phyloP scores from a whole-genome alignment of 2,329 filamentous ascomycete species.

The Colletotrichum kahawae region DNA sequence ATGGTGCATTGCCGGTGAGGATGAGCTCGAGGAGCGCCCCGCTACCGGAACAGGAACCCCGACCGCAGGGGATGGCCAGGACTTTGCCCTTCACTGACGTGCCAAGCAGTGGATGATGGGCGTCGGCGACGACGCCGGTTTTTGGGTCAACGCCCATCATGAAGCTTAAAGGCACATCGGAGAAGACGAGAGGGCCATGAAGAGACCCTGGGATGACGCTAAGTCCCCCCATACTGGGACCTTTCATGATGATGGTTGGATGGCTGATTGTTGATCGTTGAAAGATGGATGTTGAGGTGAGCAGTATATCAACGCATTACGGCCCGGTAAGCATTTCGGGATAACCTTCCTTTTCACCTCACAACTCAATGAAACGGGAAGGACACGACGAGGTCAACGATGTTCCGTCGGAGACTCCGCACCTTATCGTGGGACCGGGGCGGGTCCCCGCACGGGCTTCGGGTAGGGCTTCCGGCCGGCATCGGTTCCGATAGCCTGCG shows the following conservation, averaged over 20 bases:
- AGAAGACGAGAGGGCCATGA: background rate
- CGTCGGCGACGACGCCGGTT: slow-evolving; percentile 47
- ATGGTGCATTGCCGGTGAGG: slow-evolving; percentile 40
- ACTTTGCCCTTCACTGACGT: slow-evolving; percentile 34
- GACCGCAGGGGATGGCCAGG: slow-evolving; percentile 48
- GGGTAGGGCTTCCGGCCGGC: background rate
- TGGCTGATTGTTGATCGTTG: background rate
- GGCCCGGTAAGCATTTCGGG: background rate
- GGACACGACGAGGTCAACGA: background rate
- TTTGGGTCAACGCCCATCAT: slow-evolving; percentile 47
- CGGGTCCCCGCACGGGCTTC: background rate
- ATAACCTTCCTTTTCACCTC: background rate
- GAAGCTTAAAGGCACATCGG: slow-evolving; percentile 40
- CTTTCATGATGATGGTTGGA: background rate
- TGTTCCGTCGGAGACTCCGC: background rate
- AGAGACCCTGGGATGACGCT: background rate
- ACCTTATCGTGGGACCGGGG: background rate
- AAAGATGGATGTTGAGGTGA: background rate
- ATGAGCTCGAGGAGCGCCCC: slow-evolving; percentile 49
- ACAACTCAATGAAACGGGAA: background rate
- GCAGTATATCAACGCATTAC: background rate
- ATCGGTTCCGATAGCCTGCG: background rate
- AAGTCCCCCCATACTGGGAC: background rate
- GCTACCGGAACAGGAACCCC: slow-evolving; percentile 52
- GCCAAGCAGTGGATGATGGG: slow-evolving; percentile 44